Evolutionary conservation across 2,329 filamentous ascomycete species (phyloP), one percentile per base, ranked within the genome.

Genomic region (Rhinocladiella mackenziei): DNA sequence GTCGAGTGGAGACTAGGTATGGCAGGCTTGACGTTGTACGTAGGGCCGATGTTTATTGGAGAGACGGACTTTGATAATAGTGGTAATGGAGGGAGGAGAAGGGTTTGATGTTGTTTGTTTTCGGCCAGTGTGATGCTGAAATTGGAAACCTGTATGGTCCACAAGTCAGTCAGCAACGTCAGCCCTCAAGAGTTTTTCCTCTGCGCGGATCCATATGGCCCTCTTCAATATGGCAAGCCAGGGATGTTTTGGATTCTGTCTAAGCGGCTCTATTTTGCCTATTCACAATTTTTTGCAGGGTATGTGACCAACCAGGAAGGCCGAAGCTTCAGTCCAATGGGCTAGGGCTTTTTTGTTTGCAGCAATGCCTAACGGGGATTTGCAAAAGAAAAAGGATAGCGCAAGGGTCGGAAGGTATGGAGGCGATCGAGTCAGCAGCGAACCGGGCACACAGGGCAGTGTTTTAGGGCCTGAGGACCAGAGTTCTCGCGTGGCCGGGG

Each of bases 381-480:
- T 17, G 23, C 17, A 20, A 32, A 18, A 14, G 19, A 14, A 33
- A 41, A 37, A 15, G 37, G 38, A 34, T 29, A 26, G 32, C 23
- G 31, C 20, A 26, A 37, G 31, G 25, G 26, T 32, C 22, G 18
- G 10, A 20, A 26, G 15, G 25, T 11, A n/a, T 41, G 41, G 25
- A 39, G 37, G 36, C 42, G 43, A 45, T 50, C 30, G 38, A 50
- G 47, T 50, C 39, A 50, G 47, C 47, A 38, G 33, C 20, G 31
- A n/a, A 26, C 32, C 33, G 26, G 13, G 20, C 26, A 5, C 18
- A 23, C 25, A 26, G 23, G n/a, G 23, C 23, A 26, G 23, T n/a
- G n/a, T n/a, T n/a, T n/a, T n/a, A n/a, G n/a, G n/a, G n/a, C n/a
- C n/a, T n/a, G n/a, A n/a, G n/a, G n/a, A n/a, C n/a, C n/a, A n/a